phyloP scores from a whole-genome alignment of 306 rosid genomes.

The Arachis hypogaea region DNA sequence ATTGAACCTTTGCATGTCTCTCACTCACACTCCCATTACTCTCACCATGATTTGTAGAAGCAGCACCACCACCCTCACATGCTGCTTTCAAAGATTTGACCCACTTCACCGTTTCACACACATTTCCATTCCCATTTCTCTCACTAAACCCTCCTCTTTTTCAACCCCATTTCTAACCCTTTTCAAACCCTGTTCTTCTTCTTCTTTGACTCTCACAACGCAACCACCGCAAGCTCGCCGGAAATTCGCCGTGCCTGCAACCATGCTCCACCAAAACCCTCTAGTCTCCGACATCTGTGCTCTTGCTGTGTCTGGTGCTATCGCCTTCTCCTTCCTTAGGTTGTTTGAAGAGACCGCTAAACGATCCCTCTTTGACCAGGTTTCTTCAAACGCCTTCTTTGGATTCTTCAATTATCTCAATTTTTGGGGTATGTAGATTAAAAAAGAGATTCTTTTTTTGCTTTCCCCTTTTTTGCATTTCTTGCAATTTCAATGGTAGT shows the following conservation, averaged over 20 bases:
- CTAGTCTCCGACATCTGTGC: slow-evolving; percentile 69
- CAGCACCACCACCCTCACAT: not conserved
- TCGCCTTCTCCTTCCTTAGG: slow-evolving; percentile 62
- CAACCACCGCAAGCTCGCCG: slow-evolving; percentile 33
- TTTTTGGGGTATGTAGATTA: not conserved
- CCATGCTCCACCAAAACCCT: slow-evolving; percentile 61
- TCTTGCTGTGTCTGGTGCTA: slow-evolving; percentile 49
- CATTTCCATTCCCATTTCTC: not conserved
- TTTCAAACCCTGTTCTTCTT: not conserved
- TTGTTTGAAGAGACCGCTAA: slow-evolving; percentile 77
- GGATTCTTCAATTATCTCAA: not conserved
- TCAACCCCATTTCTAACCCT: slow-evolving; percentile 33
- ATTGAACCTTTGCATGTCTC: not conserved
- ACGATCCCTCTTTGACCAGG: slow-evolving; percentile 74
- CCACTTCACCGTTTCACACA: slow-evolving; percentile 24
- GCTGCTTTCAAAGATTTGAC: slow-evolving; percentile 22
- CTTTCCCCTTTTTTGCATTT: not conserved
- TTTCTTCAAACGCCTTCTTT: slow-evolving; percentile 19
- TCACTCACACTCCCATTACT: not conserved
- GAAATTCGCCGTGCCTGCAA: slow-evolving; percentile 38
- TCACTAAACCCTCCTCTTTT: slow-evolving; percentile 11
- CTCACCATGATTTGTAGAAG: slow-evolving; percentile 11
- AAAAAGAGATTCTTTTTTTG: too few relatives aligned
- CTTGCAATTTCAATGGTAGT: not conserved
- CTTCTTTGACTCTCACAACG: slow-evolving; percentile 9